These are phyloP conservation scores for Hyaloperonospora arabidopsidis DNA, from an alignment of 352 stramenopile species.

Conservation along the genomic window DNA sequence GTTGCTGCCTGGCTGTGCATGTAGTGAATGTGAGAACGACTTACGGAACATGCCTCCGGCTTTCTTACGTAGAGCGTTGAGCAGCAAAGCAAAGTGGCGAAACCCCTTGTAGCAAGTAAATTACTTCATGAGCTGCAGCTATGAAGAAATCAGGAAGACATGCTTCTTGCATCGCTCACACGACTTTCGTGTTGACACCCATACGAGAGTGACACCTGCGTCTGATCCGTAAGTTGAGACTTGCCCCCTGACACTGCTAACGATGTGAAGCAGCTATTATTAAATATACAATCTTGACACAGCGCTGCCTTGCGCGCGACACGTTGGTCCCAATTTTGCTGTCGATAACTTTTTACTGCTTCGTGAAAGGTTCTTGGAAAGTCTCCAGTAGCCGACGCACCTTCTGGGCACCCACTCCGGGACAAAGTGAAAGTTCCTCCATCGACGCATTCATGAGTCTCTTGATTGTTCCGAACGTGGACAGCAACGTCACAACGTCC, in stretches of 20 bases:
- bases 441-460: slow-evolving; percentile 86
- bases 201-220: slow-evolving; percentile 2
- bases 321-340: no score
- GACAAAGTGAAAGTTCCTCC: slow-evolving; percentile 90
- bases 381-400: slow-evolving; percentile 89
- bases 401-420: slow-evolving; percentile 93
- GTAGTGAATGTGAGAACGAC: slow-evolving; percentile 37
- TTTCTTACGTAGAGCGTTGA: slow-evolving; percentile 1
- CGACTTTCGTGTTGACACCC: slow-evolving; percentile 13
- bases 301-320: not conserved
- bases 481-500: slow-evolving; percentile 88
- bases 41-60: slow-evolving; percentile 15
- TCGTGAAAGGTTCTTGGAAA: slow-evolving; percentile 90
- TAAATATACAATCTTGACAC: slow-evolving; percentile 3
- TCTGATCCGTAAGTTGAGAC: no score
- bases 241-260: no score
- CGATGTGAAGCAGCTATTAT: slow-evolving; percentile 15
- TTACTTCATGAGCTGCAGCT: slow-evolving; percentile 10
- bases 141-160: slow-evolving; percentile 1
- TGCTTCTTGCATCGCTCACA: slow-evolving; percentile 1
- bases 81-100: no score
- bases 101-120: slow-evolving; percentile 9
- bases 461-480: slow-evolving; percentile 86
- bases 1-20: slow-evolving; percentile 11
- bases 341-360: slow-evolving; percentile 28